Percentiles rank a stretch among this genome's conserved stretches.
Evolutionary conservation across 2,329 filamentous ascomycete genomes (phyloP).

Genomic region (Trichoderma gracile): DNA sequence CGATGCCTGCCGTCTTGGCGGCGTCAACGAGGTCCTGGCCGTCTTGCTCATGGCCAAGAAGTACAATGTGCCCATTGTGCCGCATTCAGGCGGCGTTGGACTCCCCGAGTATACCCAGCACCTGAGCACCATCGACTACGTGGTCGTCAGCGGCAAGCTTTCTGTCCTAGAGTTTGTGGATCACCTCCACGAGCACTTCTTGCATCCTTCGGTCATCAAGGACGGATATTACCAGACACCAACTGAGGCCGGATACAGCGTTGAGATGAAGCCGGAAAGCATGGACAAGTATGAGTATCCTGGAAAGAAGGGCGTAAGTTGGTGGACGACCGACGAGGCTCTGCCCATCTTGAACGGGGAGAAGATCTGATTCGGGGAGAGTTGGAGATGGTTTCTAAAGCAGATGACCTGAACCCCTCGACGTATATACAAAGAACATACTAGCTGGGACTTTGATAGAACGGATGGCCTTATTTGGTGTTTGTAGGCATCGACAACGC

Average conservation of each 20-base stretch:
- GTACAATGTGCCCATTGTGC: constrained; percentile 77
- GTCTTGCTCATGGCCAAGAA: constrained; percentile 84
- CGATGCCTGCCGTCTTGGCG: constrained; percentile 85
- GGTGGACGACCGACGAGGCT: constrained; percentile 84
- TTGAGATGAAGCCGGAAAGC: constrained; percentile 88
- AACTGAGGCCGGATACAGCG: constrained; percentile 79
- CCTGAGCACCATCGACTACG: constrained; percentile 88
- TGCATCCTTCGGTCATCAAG: constrained; percentile 76
- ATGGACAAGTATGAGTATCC: constrained; percentile 81
- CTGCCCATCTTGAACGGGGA: constrained; percentile 67
- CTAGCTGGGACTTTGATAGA: not conserved
- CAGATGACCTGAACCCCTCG: not conserved
- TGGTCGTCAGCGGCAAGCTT: constrained; percentile 78
- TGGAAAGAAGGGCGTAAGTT: constrained; percentile 74
- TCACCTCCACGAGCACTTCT: constrained; percentile 90
- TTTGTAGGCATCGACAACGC: not conserved
- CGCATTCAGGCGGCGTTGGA: constrained; percentile 86
- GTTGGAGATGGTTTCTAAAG: not conserved
- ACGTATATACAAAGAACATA: not conserved
- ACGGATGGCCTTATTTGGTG: not conserved
- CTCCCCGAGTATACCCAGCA: constrained; percentile 94
- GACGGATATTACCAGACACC: constrained; percentile 89
- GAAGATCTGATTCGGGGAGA: constrained; percentile 44
- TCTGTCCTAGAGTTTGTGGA: constrained; percentile 89
- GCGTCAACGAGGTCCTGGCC: constrained; percentile 90